Evolutionary conservation across 2,329 filamentous ascomycete species (phyloP).

Genomic region (Cladosporium phlei): DNA sequence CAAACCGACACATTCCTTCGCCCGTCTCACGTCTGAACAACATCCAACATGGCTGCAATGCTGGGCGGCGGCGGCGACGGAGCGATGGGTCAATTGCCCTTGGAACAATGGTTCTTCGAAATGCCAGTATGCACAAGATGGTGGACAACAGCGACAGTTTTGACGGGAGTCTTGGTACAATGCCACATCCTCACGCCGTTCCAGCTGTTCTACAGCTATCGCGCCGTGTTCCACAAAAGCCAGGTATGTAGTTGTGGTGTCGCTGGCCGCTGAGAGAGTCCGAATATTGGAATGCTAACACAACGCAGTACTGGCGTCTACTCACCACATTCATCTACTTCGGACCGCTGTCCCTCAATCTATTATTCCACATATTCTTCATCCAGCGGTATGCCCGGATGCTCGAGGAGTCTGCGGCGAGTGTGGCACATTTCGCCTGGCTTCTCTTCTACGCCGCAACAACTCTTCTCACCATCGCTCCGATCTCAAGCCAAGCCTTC

Average conservation of each 20-base stretch:
- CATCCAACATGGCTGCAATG: constrained; percentile 41
- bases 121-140: constrained; percentile 94
- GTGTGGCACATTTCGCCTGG: constrained; percentile 92
- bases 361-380: constrained; percentile 98
- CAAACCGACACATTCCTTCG: not conserved
- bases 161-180: constrained; percentile 84
- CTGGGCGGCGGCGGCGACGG: constrained; percentile 39
- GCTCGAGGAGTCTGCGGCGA: constrained; percentile 90
- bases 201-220: constrained; percentile 94
- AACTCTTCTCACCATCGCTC: constrained; percentile 74
- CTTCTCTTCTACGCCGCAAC: constrained; percentile 79
- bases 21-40: constrained; percentile 1
- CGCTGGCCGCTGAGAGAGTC: not conserved
- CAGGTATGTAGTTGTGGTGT: constrained; percentile 58
- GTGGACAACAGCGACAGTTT: constrained; percentile 92
- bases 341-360: constrained; percentile 85
- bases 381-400: constrained; percentile 93
- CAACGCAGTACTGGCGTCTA: constrained; percentile 84
- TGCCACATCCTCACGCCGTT: constrained; percentile 89
- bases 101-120: constrained; percentile 98
- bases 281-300: constrained; percentile 2
- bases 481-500: constrained; percentile 85
- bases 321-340: constrained; percentile 96
- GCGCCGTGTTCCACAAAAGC: constrained; percentile 82
- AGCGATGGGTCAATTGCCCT: constrained; percentile 59